Evolutionary conservation across 139 green algal genomes (phyloP).

Genomic region (Volvox africanus): DNA sequence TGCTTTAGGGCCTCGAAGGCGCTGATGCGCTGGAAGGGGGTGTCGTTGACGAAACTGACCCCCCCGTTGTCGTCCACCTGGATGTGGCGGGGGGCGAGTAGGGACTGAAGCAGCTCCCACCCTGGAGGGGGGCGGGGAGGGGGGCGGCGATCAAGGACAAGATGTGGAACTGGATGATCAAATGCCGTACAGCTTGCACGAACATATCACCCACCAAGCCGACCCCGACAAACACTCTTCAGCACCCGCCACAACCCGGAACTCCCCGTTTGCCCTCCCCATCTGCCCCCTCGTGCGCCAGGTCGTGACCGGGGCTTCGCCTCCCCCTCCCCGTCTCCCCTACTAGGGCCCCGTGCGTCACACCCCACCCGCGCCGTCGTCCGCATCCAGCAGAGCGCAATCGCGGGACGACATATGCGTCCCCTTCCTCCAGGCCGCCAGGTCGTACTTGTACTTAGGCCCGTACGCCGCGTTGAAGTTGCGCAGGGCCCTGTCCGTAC

Average conservation of each 20-base stretch:
- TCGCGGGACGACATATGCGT: constrained; percentile 65
- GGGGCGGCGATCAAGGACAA: not conserved
- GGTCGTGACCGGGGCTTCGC: too few species aligned
- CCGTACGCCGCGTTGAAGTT: constrained; percentile 73
- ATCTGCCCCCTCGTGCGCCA: too few species aligned
- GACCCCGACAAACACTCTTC: too few species aligned
- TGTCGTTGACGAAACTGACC: constrained; percentile 62
- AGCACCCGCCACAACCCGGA: too few species aligned
- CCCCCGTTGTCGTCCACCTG: constrained; percentile 49
- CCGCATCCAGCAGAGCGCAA: constrained; percentile 82
- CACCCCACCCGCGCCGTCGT: constrained; percentile 62
- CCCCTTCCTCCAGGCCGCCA: constrained; percentile 76
- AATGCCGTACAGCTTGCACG: too few species aligned
- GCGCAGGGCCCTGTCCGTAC: constrained; percentile 69
- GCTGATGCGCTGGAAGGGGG: constrained; percentile 45
- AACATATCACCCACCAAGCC: too few species aligned
- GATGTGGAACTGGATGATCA: too few species aligned
- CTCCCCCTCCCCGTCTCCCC: too few species aligned
- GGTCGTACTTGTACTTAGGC: constrained; percentile 76
- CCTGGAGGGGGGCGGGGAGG: constrained; percentile 10
- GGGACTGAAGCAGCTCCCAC: constrained; percentile 60
- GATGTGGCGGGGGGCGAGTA: constrained; percentile 56
- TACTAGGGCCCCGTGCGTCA: too few species aligned
- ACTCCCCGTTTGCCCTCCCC: too few species aligned
- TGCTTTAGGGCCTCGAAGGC: constrained; percentile 60